Evolutionary conservation across 805 yeast genomes (phyloP), one percentile per base, ranked within the genome.

Genomic region (Blastobotrys peoriensis): DNA sequence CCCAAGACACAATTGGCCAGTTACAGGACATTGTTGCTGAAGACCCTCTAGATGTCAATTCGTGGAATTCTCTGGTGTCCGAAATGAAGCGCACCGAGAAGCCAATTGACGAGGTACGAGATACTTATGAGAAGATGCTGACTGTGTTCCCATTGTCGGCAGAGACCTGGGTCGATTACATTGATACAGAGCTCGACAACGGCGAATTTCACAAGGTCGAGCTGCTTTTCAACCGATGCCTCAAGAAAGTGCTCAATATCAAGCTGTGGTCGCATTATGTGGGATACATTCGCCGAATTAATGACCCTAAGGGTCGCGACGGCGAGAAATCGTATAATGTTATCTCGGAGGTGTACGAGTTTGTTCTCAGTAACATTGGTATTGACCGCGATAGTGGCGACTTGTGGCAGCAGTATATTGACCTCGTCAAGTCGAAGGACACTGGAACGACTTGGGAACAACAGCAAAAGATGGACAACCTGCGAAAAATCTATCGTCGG

Each of bases 391-490:
- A 75, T 28, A 75, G 89, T 16, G 81, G 83, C 25, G 69, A 69
- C 2, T 65, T 93, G 35, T 91, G 96, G 96, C 70, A 73, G 39
- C 93, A 85, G 54, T 93, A 86, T 59, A 60, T 93, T n/a, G 80
- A 74, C 6, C 88, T 87, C 56, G 71, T 88, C 49, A 81, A 79
- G 51, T 68, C 75, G 27, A 79, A 78, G 40, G 89, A 95, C 2
- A 58, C 67, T 0, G 37, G 58, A 2, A 61, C 68, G 16, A 77
- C 81, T 36, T 86, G 91, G 83, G 98, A 91, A 59, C 82, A 78
- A 51, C 88, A 84, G 59, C 89, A 84, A 54, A 82, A 85, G 51
- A 73, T 76, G 56, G 96, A 86, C 56, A 68, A 81, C 56, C 75
- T 84, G 38, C 73, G 98, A 55, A 80, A 79, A 50, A 72, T 83